Conservation (phyloP, 108 stramenopile genomes). For the Nitzschia inconspicua region DNA sequence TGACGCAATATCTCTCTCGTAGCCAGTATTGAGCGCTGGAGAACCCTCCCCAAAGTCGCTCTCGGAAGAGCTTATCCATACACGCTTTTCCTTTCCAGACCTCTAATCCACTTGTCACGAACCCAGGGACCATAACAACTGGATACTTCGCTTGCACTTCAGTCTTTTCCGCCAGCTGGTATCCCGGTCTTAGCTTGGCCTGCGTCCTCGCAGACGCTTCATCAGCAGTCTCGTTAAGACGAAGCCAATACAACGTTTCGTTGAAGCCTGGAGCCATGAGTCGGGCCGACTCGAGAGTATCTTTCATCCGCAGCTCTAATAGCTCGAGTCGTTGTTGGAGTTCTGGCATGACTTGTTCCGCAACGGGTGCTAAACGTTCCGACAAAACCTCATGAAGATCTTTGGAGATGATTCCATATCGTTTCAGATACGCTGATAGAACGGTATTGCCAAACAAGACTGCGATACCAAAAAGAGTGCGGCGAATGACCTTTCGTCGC, state of each 20-base stretch:
- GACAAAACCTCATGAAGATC: constrained; percentile 25
- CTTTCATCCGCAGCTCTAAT: constrained; percentile 10
- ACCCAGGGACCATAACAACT: constrained; percentile 85
- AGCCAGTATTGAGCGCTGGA: constrained; percentile 67
- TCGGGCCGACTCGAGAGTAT: not conserved
- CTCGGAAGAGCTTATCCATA: constrained; percentile 74
- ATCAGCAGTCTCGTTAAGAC: constrained; percentile 11
- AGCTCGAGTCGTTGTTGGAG: constrained; percentile 5
- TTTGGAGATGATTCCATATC: constrained; percentile 19
- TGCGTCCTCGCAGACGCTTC: constrained; percentile 8
- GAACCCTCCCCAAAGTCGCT: constrained; percentile 78
- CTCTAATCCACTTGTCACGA: constrained; percentile 85
- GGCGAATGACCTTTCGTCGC: not conserved
- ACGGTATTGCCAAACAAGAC: constrained; percentile 9
- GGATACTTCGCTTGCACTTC: constrained; percentile 75
- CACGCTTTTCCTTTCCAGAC: constrained; percentile 85
- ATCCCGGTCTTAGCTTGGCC: constrained; percentile 40
- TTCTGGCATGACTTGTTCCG: constrained; percentile 8
- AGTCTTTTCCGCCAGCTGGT: constrained; percentile 37
- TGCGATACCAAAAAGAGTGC: constrained; percentile 2
- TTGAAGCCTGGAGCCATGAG: constrained; percentile 24
- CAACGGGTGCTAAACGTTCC: constrained; percentile 1
- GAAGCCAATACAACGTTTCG: constrained; percentile 26
- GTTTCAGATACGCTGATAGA: constrained; percentile 21
- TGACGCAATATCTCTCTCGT: constrained; percentile 75